A percentile compares a stretch with the other conserved stretches of the same genome.
Conservation (phyloP, 768 basidiomycete species). For the Naganishia vishniacii region DNA sequence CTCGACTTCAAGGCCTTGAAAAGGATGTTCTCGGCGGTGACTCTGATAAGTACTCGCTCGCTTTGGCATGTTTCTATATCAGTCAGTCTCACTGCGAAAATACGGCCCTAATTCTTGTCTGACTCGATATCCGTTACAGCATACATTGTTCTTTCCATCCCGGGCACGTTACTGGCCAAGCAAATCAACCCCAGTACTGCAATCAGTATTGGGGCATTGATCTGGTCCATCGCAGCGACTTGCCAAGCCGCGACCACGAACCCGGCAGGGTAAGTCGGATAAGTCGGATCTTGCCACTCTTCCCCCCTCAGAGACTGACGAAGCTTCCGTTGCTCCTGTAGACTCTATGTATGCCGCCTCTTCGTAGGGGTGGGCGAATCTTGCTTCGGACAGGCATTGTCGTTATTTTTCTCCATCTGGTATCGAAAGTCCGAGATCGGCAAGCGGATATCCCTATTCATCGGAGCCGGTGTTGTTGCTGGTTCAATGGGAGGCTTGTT, state of each 20-base stretch:
- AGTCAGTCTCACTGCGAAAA: background rate
- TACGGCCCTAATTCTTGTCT: background rate
- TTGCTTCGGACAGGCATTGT: slow-evolving; percentile 46
- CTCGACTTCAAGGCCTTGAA: slow-evolving; percentile 41
- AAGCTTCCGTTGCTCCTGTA: background rate
- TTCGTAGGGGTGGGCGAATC: slow-evolving; percentile 46
- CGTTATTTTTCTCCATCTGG: slow-evolving; percentile 44
- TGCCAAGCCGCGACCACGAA: slow-evolving; percentile 46
- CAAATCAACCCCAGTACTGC: slow-evolving; percentile 45
- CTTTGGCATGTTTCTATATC: slow-evolving; percentile 46
- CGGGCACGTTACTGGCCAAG: slow-evolving; percentile 50
- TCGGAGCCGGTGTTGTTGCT: slow-evolving; percentile 45
- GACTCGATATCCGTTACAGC: slow-evolving; percentile 23
- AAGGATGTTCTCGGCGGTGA: slow-evolving; percentile 38
- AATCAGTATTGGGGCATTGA: slow-evolving; percentile 48
- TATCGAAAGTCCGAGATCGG: slow-evolving; percentile 49
- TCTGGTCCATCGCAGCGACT: slow-evolving; percentile 50
- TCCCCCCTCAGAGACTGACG: background rate
- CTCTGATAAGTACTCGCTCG: slow-evolving; percentile 48
- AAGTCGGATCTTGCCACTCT: background rate
- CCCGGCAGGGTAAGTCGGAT: slow-evolving; percentile 34
- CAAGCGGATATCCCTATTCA: slow-evolving; percentile 51
- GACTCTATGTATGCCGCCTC: slow-evolving; percentile 48
- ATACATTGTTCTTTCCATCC: slow-evolving; percentile 46
- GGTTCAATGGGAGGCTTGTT: slow-evolving; percentile 48